Evolutionary conservation across 495 filamentous ascomycete species (phyloP).

Genomic region (Haplographium delicatum): DNA sequence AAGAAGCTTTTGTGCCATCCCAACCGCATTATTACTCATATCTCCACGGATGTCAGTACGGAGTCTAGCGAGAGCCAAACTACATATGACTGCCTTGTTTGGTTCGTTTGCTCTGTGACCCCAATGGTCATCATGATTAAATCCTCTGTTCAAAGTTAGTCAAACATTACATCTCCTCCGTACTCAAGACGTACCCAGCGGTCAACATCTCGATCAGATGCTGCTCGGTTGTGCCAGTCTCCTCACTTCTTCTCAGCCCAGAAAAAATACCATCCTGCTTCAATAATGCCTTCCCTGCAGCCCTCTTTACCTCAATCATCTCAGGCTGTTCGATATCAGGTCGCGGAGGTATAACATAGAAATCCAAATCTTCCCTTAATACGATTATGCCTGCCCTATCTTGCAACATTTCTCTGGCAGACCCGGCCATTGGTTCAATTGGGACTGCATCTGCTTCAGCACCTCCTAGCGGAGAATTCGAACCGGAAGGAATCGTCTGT

Average conservation of each 20-base stretch:
- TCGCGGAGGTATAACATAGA: conserved; percentile 91
- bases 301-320: conserved; percentile 95
- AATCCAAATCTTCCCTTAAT: conserved; percentile 91
- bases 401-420: conserved; percentile 59
- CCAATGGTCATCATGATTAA: conserved; percentile 93
- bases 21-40: conserved; percentile 73
- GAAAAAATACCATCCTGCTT: conserved; percentile 96
- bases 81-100: conserved; percentile 97
- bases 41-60: conserved; percentile 84
- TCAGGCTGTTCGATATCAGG: conserved; percentile 78
- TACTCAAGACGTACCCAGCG: conserved; percentile 71
- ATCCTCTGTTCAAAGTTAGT: conserved; percentile 58
- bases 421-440: conserved; percentile 63
- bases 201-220: conserved; percentile 99
- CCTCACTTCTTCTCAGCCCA: conserved; percentile 88
- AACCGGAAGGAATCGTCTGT: conserved; percentile 78
- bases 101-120: conserved; percentile 94
- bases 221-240: conserved; percentile 93
- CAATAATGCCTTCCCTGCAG: conserved; percentile 80
- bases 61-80: conserved; percentile 84
- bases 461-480: conserved; percentile 54
- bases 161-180: neutral
- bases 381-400: conserved; percentile 94
- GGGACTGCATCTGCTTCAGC: conserved; percentile 59
- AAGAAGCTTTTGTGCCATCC: conserved; percentile 97